These are phyloP conservation scores for Trypanosoma melophagium DNA, from an alignment of 208 protist species.

Conservation along the genomic window DNA sequence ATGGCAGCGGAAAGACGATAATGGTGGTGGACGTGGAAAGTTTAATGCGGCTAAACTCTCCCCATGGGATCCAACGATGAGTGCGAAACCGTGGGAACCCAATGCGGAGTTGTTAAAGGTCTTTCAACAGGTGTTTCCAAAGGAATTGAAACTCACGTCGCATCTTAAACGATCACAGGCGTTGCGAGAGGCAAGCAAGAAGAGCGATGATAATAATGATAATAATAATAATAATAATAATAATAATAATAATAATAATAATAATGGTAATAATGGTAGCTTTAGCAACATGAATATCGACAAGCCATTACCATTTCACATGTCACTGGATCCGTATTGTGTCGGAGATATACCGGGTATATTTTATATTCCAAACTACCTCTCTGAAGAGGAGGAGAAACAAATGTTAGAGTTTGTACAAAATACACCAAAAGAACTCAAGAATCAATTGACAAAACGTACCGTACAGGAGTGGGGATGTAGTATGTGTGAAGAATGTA, in stretches of 20 bases:
- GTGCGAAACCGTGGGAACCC: slow-evolving; percentile 49
- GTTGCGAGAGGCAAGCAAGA: slow-evolving; percentile 9
- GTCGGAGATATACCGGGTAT: slow-evolving; percentile 69
- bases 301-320: slow-evolving; percentile 46
- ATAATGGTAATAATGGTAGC: slow-evolving; percentile 9
- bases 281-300: not conserved
- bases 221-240: too few relatives aligned
- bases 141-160: slow-evolving; percentile 50
- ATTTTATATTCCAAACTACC: slow-evolving; percentile 91
- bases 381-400: slow-evolving; percentile 72
- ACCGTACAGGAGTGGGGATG: slow-evolving; percentile 91
- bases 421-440: slow-evolving; percentile 70
- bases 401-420: slow-evolving; percentile 62
- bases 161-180: slow-evolving; percentile 43
- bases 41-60: slow-evolving; percentile 88
- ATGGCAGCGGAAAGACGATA: slow-evolving; percentile 48
- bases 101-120: slow-evolving; percentile 55
- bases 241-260: too few relatives aligned
- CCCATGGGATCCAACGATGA: slow-evolving; percentile 44
- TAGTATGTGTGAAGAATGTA: slow-evolving; percentile 82
- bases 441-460: slow-evolving; percentile 79
- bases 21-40: slow-evolving; percentile 47
- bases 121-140: slow-evolving; percentile 75
- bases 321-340: slow-evolving; percentile 63
- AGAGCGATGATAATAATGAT: too few relatives aligned